Conservation (phyloP, 192 early-diverging fungal species). For the Linnemannia zychae region DNA sequence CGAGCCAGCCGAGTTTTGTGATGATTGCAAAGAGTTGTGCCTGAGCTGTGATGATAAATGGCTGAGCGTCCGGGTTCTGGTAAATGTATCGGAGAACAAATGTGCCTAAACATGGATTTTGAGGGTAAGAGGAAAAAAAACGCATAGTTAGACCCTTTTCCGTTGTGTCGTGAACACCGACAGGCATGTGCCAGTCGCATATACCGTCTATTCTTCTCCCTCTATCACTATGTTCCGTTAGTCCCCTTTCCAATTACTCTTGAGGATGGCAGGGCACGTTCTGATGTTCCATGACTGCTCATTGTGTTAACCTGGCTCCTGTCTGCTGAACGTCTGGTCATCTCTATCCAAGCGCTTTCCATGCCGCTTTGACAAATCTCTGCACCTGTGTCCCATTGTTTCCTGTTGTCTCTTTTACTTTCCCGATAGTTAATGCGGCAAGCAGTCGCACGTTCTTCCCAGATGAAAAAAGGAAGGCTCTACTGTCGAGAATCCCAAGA, state of each 20-base stretch:
- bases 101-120: slow-evolving; percentile 58
- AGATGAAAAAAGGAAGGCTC: slow-evolving; percentile 8
- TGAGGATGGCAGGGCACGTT: neutral
- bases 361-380: neutral
- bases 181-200: neutral
- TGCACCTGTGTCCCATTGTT: neutral
- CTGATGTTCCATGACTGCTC: neutral
- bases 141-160: slow-evolving; percentile 20
- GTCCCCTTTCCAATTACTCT: neutral
- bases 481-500: neutral
- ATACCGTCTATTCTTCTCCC: neutral
- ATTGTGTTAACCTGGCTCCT: neutral
- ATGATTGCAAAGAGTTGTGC: slow-evolving; percentile 74
- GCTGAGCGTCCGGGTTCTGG: slow-evolving; percentile 65
- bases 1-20: slow-evolving; percentile 81
- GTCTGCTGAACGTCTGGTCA: neutral
- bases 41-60: slow-evolving; percentile 70
- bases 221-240: neutral
- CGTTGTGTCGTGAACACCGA: slow-evolving; percentile 5
- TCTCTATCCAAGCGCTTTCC: neutral
- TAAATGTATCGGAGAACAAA: slow-evolving; percentile 73
- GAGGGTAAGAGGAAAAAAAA: neutral
- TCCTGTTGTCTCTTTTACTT: neutral
- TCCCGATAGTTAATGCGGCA: neutral
- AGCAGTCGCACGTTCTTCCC: neutral